A percentile compares a stretch with the other conserved stretches of the same genome.
Evolutionary conservation across 257 asterid genomes (phyloP).

Genomic region (Petunia secreta): DNA sequence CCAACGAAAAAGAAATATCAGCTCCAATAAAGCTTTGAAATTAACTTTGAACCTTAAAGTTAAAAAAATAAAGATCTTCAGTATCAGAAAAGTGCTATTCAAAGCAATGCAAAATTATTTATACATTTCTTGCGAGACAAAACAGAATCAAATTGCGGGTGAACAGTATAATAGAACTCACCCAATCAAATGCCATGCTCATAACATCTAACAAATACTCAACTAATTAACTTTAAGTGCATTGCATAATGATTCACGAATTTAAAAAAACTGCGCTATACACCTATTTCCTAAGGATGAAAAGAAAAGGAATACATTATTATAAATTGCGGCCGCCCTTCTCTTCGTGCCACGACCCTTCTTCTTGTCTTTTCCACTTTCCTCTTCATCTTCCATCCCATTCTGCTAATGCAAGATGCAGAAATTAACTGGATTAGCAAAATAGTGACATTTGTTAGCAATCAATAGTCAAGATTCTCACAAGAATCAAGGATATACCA

Average conservation of each 20-base stretch:
- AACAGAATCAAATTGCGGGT: neutral
- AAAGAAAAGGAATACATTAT: constrained; percentile 49
- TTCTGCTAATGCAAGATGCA: constrained; percentile 40
- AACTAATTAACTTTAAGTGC: neutral
- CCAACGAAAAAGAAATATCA: constrained; percentile 8
- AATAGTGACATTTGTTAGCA: neutral
- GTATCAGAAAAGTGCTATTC: constrained; percentile 11
- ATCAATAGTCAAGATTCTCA: constrained; percentile 9
- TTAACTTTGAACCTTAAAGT: constrained; percentile 2
- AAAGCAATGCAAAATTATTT: neutral
- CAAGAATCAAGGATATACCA: constrained; percentile 29
- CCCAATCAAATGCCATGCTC: neutral
- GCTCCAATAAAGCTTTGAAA: constrained; percentile 9
- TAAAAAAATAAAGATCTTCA: neutral
- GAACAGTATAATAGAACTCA: neutral
- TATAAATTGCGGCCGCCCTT: constrained; percentile 55
- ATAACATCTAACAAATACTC: neutral
- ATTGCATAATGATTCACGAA: neutral
- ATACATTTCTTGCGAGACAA: neutral
- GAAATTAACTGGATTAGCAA: constrained; percentile 33
- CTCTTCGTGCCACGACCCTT: constrained; percentile 80
- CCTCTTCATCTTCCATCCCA: constrained; percentile 48
- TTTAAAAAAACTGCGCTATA: neutral
- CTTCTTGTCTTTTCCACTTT: constrained; percentile 45
- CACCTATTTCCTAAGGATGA: constrained; percentile 5